Percentiles rank a stretch among this genome's conserved stretches.
Evolutionary conservation across 352 stramenopile species (phyloP).

Genomic region (Pelagophyceae sp.): DNA sequence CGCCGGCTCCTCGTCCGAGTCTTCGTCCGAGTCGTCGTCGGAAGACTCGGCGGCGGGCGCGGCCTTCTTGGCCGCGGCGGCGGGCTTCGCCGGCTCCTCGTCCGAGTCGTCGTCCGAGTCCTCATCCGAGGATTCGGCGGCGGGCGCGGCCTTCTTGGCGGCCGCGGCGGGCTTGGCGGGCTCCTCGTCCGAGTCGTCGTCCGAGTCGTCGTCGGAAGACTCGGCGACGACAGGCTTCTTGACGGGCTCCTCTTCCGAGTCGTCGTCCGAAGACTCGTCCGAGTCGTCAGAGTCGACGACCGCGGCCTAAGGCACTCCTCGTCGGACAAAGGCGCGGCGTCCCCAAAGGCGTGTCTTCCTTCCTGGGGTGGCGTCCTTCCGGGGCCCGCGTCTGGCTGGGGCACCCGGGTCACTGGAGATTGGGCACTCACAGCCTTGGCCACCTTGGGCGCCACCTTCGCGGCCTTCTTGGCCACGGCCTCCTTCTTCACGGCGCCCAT

Average conservation of each 20-base stretch:
- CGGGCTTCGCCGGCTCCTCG: conserved; percentile 43
- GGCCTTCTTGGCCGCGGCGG: conserved; percentile 54
- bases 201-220: neutral
- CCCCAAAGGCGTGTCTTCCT: no score
- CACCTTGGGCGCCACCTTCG: conserved; percentile 35
- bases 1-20: conserved; percentile 52
- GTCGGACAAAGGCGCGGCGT: neutral
- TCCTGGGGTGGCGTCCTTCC: no score
- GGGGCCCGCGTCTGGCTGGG: no score
- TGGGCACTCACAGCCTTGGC: no score
- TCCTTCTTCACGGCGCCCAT: conserved; percentile 29
- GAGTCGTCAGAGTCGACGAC: no score
- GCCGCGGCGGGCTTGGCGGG: conserved; percentile 47
- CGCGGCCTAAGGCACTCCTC: no score
- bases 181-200: conserved; percentile 52
- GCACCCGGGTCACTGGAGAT: no score
- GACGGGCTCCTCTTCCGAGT: conserved; percentile 32
- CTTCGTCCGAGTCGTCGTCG: conserved; percentile 29
- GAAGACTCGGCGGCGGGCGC: neutral
- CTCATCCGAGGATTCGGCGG: neutral
- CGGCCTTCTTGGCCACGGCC: conserved; percentile 40
- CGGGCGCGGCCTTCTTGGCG: conserved; percentile 52
- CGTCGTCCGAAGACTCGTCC: conserved; percentile 47
- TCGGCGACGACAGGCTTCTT: conserved; percentile 30
- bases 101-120: conserved; percentile 46